Conservation (phyloP, 164 flowering plant genomes). For the Vitis riparia region DNA sequence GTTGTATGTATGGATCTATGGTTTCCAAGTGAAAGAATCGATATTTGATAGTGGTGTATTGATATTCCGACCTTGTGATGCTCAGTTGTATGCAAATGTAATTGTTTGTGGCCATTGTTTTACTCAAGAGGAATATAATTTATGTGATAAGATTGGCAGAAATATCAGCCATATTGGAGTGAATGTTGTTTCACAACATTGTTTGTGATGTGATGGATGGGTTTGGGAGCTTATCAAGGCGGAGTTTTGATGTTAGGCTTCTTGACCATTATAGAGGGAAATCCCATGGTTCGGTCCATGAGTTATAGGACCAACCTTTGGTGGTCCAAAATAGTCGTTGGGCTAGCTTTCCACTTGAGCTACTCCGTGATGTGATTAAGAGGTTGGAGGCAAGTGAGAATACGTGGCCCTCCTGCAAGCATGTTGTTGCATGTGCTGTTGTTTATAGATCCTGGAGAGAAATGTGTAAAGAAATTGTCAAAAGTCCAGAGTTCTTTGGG, state of each 20-base stretch:
- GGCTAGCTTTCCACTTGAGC: conserved; percentile 93
- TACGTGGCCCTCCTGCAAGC: conserved; percentile 81
- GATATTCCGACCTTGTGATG: no score
- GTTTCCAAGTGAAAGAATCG: no score
- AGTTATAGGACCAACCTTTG: conserved; percentile 52
- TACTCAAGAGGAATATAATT: conserved; percentile 9
- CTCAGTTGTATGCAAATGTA: conserved; percentile 11
- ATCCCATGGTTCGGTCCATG: conserved; percentile 67
- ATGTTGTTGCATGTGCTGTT: conserved; percentile 89
- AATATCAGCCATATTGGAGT: conserved; percentile 4
- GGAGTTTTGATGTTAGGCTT: conserved; percentile 79
- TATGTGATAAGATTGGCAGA: conserved; percentile 19
- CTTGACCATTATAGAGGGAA: conserved; percentile 53
- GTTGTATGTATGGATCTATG: no score
- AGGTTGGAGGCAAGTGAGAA: conserved; percentile 90
- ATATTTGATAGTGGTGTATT: no score
- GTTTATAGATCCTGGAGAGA: conserved; percentile 92
- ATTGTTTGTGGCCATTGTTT: not conserved
- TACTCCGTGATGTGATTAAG: conserved; percentile 78
- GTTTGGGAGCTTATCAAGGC: conserved; percentile 81
- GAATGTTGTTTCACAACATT: conserved; percentile 90
- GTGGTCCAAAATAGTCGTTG: conserved; percentile 67
- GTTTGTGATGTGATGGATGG: conserved; percentile 81
- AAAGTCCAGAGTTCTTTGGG: conserved; percentile 72
- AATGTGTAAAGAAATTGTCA: conserved; percentile 87